Evolutionary conservation across 305 asterid genomes (phyloP).

Genomic region (Ruellia speciosa): DNA sequence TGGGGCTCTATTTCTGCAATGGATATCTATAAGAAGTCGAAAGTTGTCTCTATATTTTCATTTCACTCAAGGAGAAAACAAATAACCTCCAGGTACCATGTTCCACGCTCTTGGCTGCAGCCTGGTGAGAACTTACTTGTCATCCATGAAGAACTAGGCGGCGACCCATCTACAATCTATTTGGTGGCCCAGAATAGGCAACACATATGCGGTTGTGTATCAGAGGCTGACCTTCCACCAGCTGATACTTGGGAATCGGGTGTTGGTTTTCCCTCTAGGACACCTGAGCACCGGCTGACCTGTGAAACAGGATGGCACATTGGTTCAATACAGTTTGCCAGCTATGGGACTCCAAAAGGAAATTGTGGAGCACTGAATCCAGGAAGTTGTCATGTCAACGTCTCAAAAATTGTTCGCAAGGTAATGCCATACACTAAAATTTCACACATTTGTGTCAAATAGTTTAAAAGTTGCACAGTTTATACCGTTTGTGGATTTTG

Average conservation of each 20-base stretch:
- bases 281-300: slow-evolving; percentile 41
- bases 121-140: slow-evolving; percentile 57
- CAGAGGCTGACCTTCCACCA: slow-evolving; percentile 55
- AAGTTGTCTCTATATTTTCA: neutral
- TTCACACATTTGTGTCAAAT: no score
- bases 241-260: slow-evolving; percentile 47
- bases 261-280: slow-evolving; percentile 31
- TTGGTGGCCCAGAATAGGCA: slow-evolving; percentile 34
- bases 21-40: no score
- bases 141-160: slow-evolving; percentile 68
- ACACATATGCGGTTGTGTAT: slow-evolving; percentile 40
- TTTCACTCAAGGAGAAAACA: neutral
- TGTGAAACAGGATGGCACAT: slow-evolving; percentile 58
- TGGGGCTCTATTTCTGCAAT: no score
- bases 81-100: slow-evolving; percentile 44
- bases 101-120: slow-evolving; percentile 67
- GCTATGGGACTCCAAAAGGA: slow-evolving; percentile 58
- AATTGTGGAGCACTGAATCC: slow-evolving; percentile 41
- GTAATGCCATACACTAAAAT: slow-evolving; percentile 21
- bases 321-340: slow-evolving; percentile 42
- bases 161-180: slow-evolving; percentile 59
- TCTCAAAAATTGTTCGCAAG: slow-evolving; percentile 36
- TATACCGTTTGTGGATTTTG: neutral
- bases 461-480: neutral
- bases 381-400: slow-evolving; percentile 47